Base-by-base conservation (phyloP, 768 basidiomycete species). In the Lentinula sp. region DNA sequence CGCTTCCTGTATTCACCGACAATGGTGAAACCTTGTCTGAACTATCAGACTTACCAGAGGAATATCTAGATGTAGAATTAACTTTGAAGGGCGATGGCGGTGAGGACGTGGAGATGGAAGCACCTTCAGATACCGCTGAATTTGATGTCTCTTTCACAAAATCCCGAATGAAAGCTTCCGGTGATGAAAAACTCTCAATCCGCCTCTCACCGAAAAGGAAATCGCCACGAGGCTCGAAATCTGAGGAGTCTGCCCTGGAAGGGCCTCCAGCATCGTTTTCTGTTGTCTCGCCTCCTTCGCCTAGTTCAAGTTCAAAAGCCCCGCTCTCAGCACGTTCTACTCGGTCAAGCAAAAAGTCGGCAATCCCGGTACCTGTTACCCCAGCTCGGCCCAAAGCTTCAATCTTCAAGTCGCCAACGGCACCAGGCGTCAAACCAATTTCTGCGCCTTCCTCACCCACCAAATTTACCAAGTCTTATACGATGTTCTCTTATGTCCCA, bases 41-140 rank as follows among this genome's bases (percentile, higher is more conserved):
- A 20, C n/a, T 56, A 13, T 56, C 55, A 5, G 55, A 56, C n/a
- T 41, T 56, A 2, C 41, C 55, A 0, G 41, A 56, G 3, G 41
- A 43, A 1, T 43, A 23, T 20, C 4, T 5, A 9, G 50, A 51
- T 36, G 39, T 42, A 9, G 55, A 56, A 20, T 15, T 28, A 13
- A 42, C 55, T 43, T 42, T 56, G 39, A 56, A 56, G 20, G 55
- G 37, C 23, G 55, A 56, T 56, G 53, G 35, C 23, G 53, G 53
- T 2, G 53, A 54, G 37, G 53, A 54, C 18, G 33, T 54, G 16
- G 53, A 54, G 9, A 54, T 39, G 53, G 18, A 23, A 10, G 23
- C 18, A 7, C 46, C 37, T 4, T 39, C 46, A 20, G 15, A 43
- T 7, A 16, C n/a, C 6, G 42, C 16, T 6, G 32, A 52, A 13